Conservation (phyloP, 2,329 filamentous ascomycete species). For the Bimuria novae-zelandiae region DNA sequence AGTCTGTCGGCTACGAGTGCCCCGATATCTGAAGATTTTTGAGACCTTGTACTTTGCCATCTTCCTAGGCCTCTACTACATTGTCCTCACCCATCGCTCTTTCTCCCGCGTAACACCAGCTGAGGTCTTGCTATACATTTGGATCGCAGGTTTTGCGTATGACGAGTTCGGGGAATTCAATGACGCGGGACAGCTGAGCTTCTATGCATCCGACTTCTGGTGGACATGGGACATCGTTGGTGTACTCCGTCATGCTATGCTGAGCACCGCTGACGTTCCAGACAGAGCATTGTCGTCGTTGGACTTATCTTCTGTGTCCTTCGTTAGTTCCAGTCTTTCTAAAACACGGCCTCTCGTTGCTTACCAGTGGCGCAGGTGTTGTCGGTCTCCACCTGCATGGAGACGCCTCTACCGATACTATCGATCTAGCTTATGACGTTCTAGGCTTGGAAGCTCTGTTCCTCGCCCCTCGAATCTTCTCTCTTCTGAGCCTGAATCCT, state of each 20-base stretch:
- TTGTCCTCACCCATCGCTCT: constrained; percentile 77
- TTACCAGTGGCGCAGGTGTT: constrained; percentile 56
- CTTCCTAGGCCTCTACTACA: constrained; percentile 81
- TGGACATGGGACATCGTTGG: constrained; percentile 55
- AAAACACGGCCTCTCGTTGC: neutral
- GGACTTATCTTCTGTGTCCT: constrained; percentile 72
- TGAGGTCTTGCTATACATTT: constrained; percentile 79
- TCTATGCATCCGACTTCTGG: constrained; percentile 46
- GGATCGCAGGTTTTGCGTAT: constrained; percentile 85
- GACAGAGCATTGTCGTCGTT: constrained; percentile 68
- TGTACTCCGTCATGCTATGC: neutral
- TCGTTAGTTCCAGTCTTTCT: constrained; percentile 57
- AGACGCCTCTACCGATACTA: constrained; percentile 61
- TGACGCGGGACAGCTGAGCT: constrained; percentile 80
- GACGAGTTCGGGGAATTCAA: constrained; percentile 76
- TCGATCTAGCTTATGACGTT: constrained; percentile 85
- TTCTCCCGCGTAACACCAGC: constrained; percentile 66
- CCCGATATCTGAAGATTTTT: constrained; percentile 82
- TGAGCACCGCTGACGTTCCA: constrained; percentile 6
- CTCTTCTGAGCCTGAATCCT: constrained; percentile 81
- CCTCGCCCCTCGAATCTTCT: constrained; percentile 85
- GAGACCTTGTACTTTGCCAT: constrained; percentile 80
- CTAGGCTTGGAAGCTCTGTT: constrained; percentile 86
- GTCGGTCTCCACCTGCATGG: constrained; percentile 63
- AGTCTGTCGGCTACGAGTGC: constrained; percentile 74